Conservation (phyloP, 2,329 filamentous ascomycete genomes). For the Alternaria sp. region DNA sequence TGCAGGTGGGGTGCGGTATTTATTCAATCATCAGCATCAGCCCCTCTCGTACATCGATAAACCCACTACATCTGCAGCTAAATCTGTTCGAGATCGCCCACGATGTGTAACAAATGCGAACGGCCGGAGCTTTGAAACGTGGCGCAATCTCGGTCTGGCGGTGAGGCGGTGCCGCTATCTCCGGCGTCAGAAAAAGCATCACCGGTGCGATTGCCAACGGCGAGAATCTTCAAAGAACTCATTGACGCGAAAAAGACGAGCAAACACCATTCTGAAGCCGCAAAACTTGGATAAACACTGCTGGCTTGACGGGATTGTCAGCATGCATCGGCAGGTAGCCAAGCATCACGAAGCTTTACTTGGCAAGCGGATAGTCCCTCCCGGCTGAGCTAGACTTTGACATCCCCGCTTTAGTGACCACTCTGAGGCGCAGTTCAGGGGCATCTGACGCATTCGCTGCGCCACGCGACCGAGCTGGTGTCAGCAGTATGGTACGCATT, state of each 20-base stretch:
- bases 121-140: slow-evolving; percentile 15
- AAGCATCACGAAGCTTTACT: slow-evolving; percentile 18
- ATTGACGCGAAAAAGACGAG: background rate
- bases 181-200: background rate
- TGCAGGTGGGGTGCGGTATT: slow-evolving; percentile 15
- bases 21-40: slow-evolving; percentile 5
- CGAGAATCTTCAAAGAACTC: background rate
- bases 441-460: slow-evolving; percentile 5
- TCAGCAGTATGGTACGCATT: background rate
- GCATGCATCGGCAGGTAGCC: background rate
- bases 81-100: slow-evolving; percentile 6
- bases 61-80: slow-evolving; percentile 8
- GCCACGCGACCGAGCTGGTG: slow-evolving; percentile 3
- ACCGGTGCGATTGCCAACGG: background rate
- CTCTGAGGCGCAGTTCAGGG: slow-evolving; percentile 18
- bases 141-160: slow-evolving; percentile 13
- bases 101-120: slow-evolving; percentile 13
- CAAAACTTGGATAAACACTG: background rate
- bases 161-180: slow-evolving; percentile 12
- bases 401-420: background rate
- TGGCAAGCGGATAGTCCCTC: slow-evolving; percentile 13
- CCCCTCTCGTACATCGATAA: background rate
- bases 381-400: background rate
- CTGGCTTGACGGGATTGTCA: background rate
- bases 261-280: background rate